A percentile compares a stretch with the other conserved stretches of the same genome.
These are phyloP conservation scores for Cladosporium colombiae DNA, from an alignment of 2,329 filamentous ascomycete species.

Conservation along the genomic window DNA sequence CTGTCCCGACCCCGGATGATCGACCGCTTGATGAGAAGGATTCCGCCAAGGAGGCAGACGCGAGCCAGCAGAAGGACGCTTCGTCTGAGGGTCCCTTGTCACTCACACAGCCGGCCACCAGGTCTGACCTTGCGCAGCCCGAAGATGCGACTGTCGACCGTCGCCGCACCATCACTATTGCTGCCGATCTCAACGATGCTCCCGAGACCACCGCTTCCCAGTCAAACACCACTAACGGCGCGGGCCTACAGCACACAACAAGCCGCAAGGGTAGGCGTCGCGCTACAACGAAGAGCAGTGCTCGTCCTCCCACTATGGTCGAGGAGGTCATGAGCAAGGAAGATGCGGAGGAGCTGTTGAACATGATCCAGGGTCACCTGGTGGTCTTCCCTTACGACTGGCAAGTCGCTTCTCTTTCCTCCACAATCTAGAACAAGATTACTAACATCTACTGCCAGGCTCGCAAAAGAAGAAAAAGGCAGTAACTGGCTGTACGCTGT, in stretches of 20 bases:
- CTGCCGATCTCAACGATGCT: conserved; percentile 23
- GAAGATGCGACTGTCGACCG: conserved; percentile 37
- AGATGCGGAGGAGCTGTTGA: conserved; percentile 79
- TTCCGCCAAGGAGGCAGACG: conserved; percentile 23
- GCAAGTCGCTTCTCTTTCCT: conserved; percentile 42
- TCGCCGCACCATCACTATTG: conserved; percentile 35
- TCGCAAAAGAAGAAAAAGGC: conserved; percentile 84
- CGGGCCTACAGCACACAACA: conserved; percentile 25
- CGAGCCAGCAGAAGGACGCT: conserved; percentile 20
- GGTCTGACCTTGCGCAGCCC: conserved; percentile 22
- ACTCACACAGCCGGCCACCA: conserved; percentile 30
- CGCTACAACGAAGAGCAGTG: conserved; percentile 69
- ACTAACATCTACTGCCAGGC: conserved; percentile 46
- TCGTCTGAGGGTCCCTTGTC: neutral
- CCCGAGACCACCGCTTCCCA: conserved; percentile 36
- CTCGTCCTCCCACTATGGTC: conserved; percentile 58
- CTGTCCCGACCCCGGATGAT: conserved; percentile 32
- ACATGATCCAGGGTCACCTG: conserved; percentile 80
- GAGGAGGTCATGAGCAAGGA: conserved; percentile 75
- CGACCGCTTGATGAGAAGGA: conserved; percentile 34
- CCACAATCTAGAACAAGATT: neutral
- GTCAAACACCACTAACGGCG: conserved; percentile 21
- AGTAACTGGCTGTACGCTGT: conserved; percentile 97
- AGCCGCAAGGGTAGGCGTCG: conserved; percentile 65
- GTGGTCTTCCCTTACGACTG: conserved; percentile 96